These are phyloP conservation scores for Aspergillus aculeatus DNA, from an alignment of 2,329 filamentous ascomycete species.

Conservation along the genomic window DNA sequence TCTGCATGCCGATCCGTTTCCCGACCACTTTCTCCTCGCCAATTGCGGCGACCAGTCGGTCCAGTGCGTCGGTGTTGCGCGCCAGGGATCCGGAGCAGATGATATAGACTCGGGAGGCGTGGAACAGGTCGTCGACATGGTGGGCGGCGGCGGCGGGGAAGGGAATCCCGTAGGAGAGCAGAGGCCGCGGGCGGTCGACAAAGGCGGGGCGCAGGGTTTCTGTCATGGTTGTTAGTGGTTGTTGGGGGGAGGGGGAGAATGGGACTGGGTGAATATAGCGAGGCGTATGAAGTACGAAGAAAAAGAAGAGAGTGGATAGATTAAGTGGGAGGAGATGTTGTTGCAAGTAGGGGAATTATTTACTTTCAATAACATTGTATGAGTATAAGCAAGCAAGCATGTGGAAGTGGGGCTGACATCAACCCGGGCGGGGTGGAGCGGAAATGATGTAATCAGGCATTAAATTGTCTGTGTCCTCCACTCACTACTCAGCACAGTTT, in stretches of 20 bases:
- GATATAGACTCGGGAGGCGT: constrained; percentile 50
- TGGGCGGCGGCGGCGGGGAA: constrained; percentile 47
- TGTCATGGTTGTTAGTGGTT: background rate
- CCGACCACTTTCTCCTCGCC: constrained; percentile 43
- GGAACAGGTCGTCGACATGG: constrained; percentile 48
- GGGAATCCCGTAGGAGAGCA: constrained; percentile 49
- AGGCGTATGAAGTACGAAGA: background rate
- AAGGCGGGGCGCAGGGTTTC: constrained; percentile 42
- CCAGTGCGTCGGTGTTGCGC: constrained; percentile 47
- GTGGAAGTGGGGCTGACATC: constrained; percentile 10
- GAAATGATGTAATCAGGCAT: constrained; percentile 3
- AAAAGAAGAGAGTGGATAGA: background rate
- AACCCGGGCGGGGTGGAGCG: constrained; percentile 8
- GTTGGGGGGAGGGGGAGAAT: too few relatives aligned
- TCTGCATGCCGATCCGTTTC: constrained; percentile 51
- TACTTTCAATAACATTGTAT: background rate
- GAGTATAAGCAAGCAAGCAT: background rate
- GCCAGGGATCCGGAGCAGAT: constrained; percentile 53
- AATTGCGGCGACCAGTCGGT: constrained; percentile 43
- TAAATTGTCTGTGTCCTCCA: background rate
- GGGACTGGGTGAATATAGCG: too few relatives aligned
- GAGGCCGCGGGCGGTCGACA: constrained; percentile 36
- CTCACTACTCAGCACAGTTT: background rate
- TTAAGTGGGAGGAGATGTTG: background rate
- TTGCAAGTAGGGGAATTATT: background rate